Conservation (phyloP, 1,284 basidiomycete species). For the Rhodotorula sp. region DNA sequence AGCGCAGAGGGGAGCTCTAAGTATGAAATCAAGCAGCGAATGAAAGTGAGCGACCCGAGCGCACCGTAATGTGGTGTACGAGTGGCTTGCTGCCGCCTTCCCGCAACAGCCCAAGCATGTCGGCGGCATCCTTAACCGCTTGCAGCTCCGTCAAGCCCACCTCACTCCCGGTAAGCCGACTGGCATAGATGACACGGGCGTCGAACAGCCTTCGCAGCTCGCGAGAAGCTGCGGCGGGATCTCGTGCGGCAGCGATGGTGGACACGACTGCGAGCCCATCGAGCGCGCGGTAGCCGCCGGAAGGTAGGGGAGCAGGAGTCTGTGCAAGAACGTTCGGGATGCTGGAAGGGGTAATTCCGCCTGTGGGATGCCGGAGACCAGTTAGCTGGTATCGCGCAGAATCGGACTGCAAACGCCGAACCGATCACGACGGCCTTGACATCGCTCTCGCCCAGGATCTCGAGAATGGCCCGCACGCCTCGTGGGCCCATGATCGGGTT, state of each 20-base stretch:
- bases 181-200: background rate
- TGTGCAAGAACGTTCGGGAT: constrained; percentile 59
- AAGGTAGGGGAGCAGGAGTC: constrained; percentile 28
- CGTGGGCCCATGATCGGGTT: constrained; percentile 41
- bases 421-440: constrained; percentile 80
- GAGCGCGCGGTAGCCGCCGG: constrained; percentile 52
- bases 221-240: constrained; percentile 57
- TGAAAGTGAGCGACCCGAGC: constrained; percentile 19
- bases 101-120: constrained; percentile 60
- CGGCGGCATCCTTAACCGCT: constrained; percentile 53
- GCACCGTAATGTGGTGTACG: constrained; percentile 69
- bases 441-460: constrained; percentile 62
- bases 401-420: background rate
- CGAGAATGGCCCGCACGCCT: constrained; percentile 63
- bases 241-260: constrained; percentile 71
- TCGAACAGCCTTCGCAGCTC: constrained; percentile 21
- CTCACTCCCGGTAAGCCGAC: background rate
- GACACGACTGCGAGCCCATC: constrained; percentile 90
- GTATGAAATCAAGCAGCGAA: background rate
- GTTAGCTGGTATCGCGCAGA: background rate
- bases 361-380: constrained; percentile 52
- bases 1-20: too few species aligned
- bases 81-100: constrained; percentile 60
- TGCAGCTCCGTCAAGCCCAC: constrained; percentile 44
- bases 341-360: constrained; percentile 77